These are phyloP conservation scores for Botrytis squamosa DNA, from an alignment of 2,329 filamentous ascomycete species.

Conservation along the genomic window DNA sequence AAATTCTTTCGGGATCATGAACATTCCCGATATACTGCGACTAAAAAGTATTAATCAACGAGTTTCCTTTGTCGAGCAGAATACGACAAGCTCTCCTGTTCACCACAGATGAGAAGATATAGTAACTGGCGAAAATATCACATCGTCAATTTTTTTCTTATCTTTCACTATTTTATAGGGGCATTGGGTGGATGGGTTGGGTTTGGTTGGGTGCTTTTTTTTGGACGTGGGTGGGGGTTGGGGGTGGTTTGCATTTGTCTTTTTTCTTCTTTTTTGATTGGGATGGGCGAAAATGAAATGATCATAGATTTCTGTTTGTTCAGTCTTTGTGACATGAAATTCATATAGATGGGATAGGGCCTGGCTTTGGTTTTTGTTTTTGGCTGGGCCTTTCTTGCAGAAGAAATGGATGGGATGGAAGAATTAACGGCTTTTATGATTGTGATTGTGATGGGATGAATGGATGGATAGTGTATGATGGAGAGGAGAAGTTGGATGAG, in stretches of 20 bases:
- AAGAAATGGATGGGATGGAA: conserved; percentile 13
- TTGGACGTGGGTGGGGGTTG: not conserved
- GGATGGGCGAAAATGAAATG: conserved; percentile 13
- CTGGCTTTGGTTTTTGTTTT: not conserved
- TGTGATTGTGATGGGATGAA: not conserved
- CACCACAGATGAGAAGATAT: conserved; percentile 7
- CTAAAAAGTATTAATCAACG: conserved; percentile 21
- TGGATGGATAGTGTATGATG: not conserved
- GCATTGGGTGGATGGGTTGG: not conserved
- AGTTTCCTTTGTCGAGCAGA: conserved; percentile 12
- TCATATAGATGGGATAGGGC: conserved; percentile 21
- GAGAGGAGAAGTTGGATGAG: not conserved
- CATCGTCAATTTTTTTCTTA: not conserved
- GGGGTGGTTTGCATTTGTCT: not conserved
- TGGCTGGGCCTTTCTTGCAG: conserved; percentile 10
- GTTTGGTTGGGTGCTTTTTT: not conserved
- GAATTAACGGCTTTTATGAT: conserved; percentile 18
- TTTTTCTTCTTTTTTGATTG: conserved; percentile 6
- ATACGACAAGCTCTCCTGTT: not conserved
- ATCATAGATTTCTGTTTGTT: conserved; percentile 13
- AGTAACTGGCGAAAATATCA: conserved; percentile 14
- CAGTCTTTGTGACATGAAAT: conserved; percentile 1
- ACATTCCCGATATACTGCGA: not conserved
- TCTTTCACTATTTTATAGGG: conserved; percentile 5
- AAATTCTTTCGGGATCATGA: conserved; percentile 14